A percentile compares a stretch with the other conserved stretches of the same genome.
Evolutionary conservation across 164 flowering plant genomes (phyloP).

Genomic region (Warburgia ugandensis): DNA sequence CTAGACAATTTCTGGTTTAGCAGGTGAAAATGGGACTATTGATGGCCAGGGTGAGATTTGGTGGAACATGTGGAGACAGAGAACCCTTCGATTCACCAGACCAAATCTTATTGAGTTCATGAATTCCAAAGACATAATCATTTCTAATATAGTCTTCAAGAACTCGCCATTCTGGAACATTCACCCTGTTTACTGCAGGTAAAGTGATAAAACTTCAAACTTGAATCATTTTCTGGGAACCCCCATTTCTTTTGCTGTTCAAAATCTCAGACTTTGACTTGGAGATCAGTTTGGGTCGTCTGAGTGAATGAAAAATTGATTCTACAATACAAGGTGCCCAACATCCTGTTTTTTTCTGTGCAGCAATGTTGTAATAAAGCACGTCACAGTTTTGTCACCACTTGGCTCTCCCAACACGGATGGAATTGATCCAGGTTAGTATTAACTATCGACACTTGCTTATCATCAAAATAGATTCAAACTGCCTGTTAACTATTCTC

Average conservation of each 20-base stretch:
- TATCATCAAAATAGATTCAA: no score
- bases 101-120: conserved; percentile 83
- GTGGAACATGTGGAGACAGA: conserved; percentile 98
- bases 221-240: no score
- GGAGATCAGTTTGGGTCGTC: no score
- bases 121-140: conserved; percentile 65
- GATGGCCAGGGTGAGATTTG: conserved; percentile 96
- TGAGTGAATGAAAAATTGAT: no score
- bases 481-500: no score
- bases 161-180: conserved; percentile 96
- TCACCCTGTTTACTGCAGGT: conserved; percentile 96
- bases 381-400: conserved; percentile 91
- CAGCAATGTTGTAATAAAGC: conserved; percentile 80
- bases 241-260: no score
- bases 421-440: conserved; percentile 94
- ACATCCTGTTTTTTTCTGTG: conserved; percentile 10
- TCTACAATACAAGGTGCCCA: no score
- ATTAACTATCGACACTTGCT: not conserved
- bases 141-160: conserved; percentile 73
- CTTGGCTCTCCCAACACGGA: conserved; percentile 88
- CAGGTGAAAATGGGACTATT: conserved; percentile 97
- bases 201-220: no score
- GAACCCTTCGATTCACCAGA: conserved; percentile 66
- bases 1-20: conserved; percentile 1
- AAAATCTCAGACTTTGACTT: no score